Evolutionary conservation across 2,329 filamentous ascomycete species (phyloP).

Genomic region (Phialocephala subalpina): DNA sequence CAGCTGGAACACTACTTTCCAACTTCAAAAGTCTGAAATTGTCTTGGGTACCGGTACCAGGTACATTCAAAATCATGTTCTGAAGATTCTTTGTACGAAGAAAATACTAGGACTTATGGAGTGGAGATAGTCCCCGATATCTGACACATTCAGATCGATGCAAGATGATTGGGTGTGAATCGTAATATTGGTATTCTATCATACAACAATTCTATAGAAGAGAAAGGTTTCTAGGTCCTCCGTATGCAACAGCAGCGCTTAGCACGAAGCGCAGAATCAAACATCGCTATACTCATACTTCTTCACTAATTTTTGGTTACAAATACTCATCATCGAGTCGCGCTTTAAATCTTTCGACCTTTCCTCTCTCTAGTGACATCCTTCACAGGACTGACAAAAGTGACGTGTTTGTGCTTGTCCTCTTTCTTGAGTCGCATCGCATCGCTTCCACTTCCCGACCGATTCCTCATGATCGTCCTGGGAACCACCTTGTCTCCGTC

Average conservation of each 20-base stretch:
- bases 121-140: too few relatives aligned
- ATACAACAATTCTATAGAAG: constrained; percentile 38
- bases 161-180: too few relatives aligned
- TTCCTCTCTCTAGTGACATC: constrained; percentile 37
- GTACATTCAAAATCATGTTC: too few relatives aligned
- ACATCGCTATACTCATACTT: constrained; percentile 7
- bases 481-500: constrained; percentile 45
- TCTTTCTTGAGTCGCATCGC: constrained; percentile 40
- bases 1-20: too few relatives aligned
- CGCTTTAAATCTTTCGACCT: constrained; percentile 23
- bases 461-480: constrained; percentile 37
- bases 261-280: constrained; percentile 18
- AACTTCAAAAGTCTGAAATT: too few relatives aligned
- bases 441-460: constrained; percentile 34
- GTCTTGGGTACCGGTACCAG: too few relatives aligned
- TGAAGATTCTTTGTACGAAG: too few relatives aligned
- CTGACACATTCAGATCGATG: too few relatives aligned
- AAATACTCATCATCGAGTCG: neutral
- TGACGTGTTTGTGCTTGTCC: constrained; percentile 47
- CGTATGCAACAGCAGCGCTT: constrained; percentile 29
- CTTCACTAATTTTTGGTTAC: constrained; percentile 2
- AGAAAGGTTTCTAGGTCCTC: constrained; percentile 36
- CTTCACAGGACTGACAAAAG: constrained; percentile 45
- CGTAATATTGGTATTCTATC: constrained; percentile 33
- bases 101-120: too few relatives aligned